Base-by-base conservation (phyloP, 1,284 basidiomycete species). In the Coniferiporia weirii region DNA sequence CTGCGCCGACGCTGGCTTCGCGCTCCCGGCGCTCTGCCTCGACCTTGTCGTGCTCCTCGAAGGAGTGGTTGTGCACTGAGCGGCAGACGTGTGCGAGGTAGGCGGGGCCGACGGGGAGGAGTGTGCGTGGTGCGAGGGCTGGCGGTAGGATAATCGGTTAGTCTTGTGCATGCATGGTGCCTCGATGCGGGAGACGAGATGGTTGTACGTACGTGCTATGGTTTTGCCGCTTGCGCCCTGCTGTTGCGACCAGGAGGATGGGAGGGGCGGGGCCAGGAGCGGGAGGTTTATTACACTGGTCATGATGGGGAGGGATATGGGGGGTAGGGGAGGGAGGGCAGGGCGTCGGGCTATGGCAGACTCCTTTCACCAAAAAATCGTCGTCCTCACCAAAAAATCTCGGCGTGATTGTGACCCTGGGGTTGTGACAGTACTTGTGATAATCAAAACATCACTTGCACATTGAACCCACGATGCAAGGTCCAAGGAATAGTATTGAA, bases 71-170 rank as follows among this genome's bases (percentile, higher is more conserved):
- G 66, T 91, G 81, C 15, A 91, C 73, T 6, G 85, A 79, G 54
- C 94, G 83, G 56, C 85, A 84, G 40, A 91, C 85, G 65, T 94
- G 86, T 44, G 84, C 84, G 59, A 94, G 80, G 74, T 91, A 95
- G 5, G 91, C 91, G 20, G 88, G 82, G 32, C 94, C 94, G 44
- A 87, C 91, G 43, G 93, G 90, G 60, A 95, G 82, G 49, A 95
- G 74, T 71, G 66, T 77, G 63, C 70, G 72, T 61, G 69, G 68
- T 63, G 68, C 75, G 61, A 68, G 71, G 60, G 73, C 75, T 75
- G 35, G 27, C n/a, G 7, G 35, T 32, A 36, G 48, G 19, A 22
- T 54, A 43, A 13, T 44, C 34, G 35, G 35, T 43, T 19, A 56
- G 10, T 17, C 10, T 27, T 22, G 22, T 49, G n/a, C 15, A 49